These are phyloP conservation scores for Debaryomyces sp. DNA, from an alignment of 1,139 yeast genomes.

Conservation along the genomic window DNA sequence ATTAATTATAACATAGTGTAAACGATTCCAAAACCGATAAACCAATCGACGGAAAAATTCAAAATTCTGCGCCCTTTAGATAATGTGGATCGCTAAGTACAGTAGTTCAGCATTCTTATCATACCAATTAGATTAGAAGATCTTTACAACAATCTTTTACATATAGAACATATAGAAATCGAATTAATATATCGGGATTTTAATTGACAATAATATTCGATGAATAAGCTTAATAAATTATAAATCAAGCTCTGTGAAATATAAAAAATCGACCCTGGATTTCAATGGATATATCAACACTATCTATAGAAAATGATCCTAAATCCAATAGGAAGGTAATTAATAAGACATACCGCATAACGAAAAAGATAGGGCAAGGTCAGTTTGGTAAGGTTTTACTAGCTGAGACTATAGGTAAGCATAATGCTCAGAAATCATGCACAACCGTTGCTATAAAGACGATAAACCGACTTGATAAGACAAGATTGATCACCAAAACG, in stretches of 20 bases:
- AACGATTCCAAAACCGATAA: background rate
- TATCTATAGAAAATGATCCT: slow-evolving; percentile 35
- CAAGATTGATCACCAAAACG: slow-evolving; percentile 43
- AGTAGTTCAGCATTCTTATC: background rate
- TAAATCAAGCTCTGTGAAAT: background rate
- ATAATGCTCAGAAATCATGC: slow-evolving; percentile 1
- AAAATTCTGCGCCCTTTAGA: slow-evolving; percentile 1
- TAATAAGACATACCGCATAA: slow-evolving; percentile 36
- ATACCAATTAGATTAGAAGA: background rate
- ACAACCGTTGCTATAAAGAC: slow-evolving; percentile 48
- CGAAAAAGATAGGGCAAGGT: slow-evolving; percentile 49
- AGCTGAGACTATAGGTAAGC: slow-evolving; percentile 26
- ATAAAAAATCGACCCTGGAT: slow-evolving; percentile 2
- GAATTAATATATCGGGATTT: background rate
- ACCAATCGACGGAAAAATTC: background rate
- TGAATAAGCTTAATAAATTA: slow-evolving; percentile 1
- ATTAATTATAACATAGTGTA: background rate
- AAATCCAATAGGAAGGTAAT: slow-evolving; percentile 35
- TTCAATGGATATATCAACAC: slow-evolving; percentile 29
- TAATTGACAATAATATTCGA: background rate
- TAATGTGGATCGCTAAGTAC: background rate
- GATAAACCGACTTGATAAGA: slow-evolving; percentile 44
- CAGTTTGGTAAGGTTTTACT: slow-evolving; percentile 47
- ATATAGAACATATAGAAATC: background rate
- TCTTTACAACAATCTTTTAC: background rate